phyloP scores from a whole-genome alignment of 2,329 filamentous ascomycete genomes.

The Alternaria consortialis region DNA sequence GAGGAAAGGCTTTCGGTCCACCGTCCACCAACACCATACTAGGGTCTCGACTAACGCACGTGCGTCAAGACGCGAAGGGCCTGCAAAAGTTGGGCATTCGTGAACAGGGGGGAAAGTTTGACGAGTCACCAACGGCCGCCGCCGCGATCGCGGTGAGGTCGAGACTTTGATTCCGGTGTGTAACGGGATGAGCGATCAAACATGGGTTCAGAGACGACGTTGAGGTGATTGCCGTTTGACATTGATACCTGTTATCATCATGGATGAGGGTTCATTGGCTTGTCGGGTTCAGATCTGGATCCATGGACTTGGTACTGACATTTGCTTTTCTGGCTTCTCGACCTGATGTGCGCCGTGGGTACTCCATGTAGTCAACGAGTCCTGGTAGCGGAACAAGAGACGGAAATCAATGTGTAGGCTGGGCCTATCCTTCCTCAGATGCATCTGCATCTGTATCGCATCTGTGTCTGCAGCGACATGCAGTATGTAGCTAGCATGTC shows the following conservation, averaged over 20 bases:
- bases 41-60: conserved; percentile 8
- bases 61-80: conserved; percentile 6
- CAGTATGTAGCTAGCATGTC: conserved; percentile 5
- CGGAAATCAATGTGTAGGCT: neutral
- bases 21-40: neutral
- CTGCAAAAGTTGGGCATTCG: conserved; percentile 6
- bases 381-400: neutral
- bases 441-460: conserved; percentile 4
- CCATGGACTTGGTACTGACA: conserved; percentile 7
- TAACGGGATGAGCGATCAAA: conserved; percentile 8
- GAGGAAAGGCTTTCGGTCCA: neutral
- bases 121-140: neutral
- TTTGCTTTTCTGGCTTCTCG: conserved; percentile 12
- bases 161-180: conserved; percentile 1
- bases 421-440: neutral
- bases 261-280: conserved; percentile 12
- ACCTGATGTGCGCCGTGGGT: conserved; percentile 4
- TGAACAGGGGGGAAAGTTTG: neutral
- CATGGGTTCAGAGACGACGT: conserved; percentile 5
- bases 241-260: neutral
- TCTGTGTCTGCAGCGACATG: conserved; percentile 8
- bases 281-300: conserved; percentile 1
- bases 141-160: neutral
- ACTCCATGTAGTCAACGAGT: neutral
- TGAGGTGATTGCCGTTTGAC: conserved; percentile 6